Percentiles rank a stretch among this genome's conserved stretches.
These are phyloP conservation scores for Backusella luteola DNA, from an alignment of 192 early-diverging fungal genomes.

Conservation along the genomic window DNA sequence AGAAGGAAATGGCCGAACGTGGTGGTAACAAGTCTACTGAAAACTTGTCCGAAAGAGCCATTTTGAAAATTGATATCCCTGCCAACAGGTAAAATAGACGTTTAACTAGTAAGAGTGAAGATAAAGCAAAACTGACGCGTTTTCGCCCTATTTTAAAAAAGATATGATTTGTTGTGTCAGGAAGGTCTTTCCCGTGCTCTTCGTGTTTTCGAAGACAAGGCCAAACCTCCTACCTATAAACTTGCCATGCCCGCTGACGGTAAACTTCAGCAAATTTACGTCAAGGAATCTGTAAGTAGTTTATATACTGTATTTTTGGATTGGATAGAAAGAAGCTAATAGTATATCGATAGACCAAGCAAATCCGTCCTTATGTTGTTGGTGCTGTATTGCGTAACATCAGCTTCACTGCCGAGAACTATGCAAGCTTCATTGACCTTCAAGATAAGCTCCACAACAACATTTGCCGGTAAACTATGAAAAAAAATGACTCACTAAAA, in stretches of 20 bases:
- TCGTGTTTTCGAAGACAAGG: slow-evolving; percentile 76
- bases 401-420: slow-evolving; percentile 74
- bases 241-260: slow-evolving; percentile 55
- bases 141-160: slow-evolving; percentile 20
- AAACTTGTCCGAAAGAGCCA: slow-evolving; percentile 67
- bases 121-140: not conserved
- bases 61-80: slow-evolving; percentile 98
- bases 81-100: slow-evolving; percentile 70
- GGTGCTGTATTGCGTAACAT: slow-evolving; percentile 90
- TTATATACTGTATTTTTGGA: not conserved
- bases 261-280: slow-evolving; percentile 57
- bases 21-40: slow-evolving; percentile 57
- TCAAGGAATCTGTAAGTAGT: slow-evolving; percentile 66
- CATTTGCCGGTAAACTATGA: slow-evolving; percentile 71
- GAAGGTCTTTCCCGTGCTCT: slow-evolving; percentile 94
- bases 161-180: slow-evolving; percentile 95
- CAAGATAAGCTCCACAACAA: slow-evolving; percentile 99
- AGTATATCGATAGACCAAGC: slow-evolving; percentile 58
- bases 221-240: slow-evolving; percentile 67
- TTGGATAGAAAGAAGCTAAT: not conserved
- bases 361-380: slow-evolving; percentile 85
- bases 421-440: slow-evolving; percentile 96
- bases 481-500: slow-evolving; percentile 4
- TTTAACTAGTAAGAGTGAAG: no score
- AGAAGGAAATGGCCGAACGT: slow-evolving; percentile 72